Evolutionary conservation across 768 basidiomycete genomes (phyloP).

Genomic region (Kwoniella europaea): DNA sequence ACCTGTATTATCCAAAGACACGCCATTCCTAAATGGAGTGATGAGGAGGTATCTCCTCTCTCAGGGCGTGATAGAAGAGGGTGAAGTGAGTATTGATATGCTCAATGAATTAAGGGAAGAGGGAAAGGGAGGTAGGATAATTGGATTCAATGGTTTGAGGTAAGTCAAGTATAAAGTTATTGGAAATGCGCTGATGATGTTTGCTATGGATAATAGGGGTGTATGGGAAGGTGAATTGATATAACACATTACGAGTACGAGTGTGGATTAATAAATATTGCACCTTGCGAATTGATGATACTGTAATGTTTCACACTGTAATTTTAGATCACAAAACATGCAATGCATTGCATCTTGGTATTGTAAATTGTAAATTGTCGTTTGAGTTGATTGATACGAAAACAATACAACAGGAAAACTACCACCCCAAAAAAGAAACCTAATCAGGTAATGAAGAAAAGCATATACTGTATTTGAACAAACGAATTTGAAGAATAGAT

Average conservation of each 20-base stretch:
- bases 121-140: constrained; percentile 28
- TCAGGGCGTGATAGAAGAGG: constrained; percentile 34
- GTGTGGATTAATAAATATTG: no score
- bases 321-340: no score
- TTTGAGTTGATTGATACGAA: not conserved
- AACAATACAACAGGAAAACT: not conserved
- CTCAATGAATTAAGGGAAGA: constrained; percentile 21
- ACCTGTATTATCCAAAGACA: constrained; percentile 17
- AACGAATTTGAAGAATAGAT: no score
- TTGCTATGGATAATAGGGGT: constrained; percentile 4
- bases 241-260: not conserved
- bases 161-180: constrained; percentile 13
- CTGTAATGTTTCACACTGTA: no score
- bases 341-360: not conserved
- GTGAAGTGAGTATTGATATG: constrained; percentile 39
- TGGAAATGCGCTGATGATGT: not conserved
- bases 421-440: not conserved
- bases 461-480: no score
- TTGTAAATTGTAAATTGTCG: not conserved
- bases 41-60: constrained; percentile 44
- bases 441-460: not conserved
- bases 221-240: constrained; percentile 43
- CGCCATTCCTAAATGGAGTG: constrained; percentile 42
- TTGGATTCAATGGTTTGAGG: constrained; percentile 53
- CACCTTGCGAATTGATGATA: no score